phyloP scores from a whole-genome alignment of 495 filamentous ascomycete species.

The Podospora australis region DNA sequence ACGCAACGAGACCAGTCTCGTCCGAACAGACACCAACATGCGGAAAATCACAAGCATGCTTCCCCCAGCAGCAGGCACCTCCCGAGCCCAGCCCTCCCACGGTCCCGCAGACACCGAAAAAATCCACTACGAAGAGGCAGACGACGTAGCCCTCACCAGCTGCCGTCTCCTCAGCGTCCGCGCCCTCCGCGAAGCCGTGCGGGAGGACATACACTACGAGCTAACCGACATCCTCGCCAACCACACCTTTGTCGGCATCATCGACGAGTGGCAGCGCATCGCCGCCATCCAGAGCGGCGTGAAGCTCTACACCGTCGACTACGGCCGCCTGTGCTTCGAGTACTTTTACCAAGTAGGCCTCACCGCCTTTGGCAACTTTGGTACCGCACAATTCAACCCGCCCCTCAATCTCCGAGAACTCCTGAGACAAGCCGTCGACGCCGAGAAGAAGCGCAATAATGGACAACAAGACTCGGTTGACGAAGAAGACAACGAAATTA shows the following conservation, averaged over 20 bases:
- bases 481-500: constrained; percentile 55
- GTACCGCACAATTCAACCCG: constrained; percentile 71
- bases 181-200: constrained; percentile 71
- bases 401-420: constrained; percentile 65
- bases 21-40: constrained; percentile 82
- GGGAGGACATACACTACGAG: constrained; percentile 78
- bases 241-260: constrained; percentile 90
- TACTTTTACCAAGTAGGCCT: constrained; percentile 97
- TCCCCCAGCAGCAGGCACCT: constrained; percentile 33
- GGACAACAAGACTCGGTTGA: constrained; percentile 51
- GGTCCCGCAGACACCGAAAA: constrained; percentile 17
- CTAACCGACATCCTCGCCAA: constrained; percentile 84
- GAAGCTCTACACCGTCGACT: constrained; percentile 90
- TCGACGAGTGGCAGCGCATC: constrained; percentile 80
- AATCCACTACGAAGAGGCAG: constrained; percentile 62
- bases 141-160: constrained; percentile 57
- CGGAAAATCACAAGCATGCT: constrained; percentile 98
- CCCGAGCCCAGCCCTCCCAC: constrained; percentile 2
- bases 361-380: constrained; percentile 95
- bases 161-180: constrained; percentile 76
- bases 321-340: constrained; percentile 78
- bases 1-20: constrained; percentile 80
- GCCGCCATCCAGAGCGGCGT: constrained; percentile 90
- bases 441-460: constrained; percentile 14
- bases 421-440: constrained; percentile 62